Evolutionary conservation across 768 basidiomycete genomes (phyloP).

Genomic region (Leccinum ochraceum): DNA sequence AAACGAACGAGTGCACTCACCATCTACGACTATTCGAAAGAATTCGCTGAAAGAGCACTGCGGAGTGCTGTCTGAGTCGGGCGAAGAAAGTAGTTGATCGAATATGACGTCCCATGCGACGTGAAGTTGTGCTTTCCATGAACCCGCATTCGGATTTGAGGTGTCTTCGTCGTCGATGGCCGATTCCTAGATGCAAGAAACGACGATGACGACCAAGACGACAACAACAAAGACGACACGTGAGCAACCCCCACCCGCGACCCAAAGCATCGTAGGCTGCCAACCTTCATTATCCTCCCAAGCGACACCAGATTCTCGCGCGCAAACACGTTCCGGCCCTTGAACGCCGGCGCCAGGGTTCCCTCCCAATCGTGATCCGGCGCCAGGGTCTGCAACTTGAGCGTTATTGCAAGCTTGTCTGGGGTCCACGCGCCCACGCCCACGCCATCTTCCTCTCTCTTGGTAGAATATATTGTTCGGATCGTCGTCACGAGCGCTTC

Average conservation of each 20-base stretch:
- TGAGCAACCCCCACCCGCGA: slow-evolving; percentile 10
- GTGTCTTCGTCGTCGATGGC: slow-evolving; percentile 54
- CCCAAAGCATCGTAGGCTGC: background rate
- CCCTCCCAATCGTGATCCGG: slow-evolving; percentile 69
- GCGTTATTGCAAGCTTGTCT: slow-evolving; percentile 81
- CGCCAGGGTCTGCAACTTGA: slow-evolving; percentile 64
- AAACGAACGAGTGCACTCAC: slow-evolving; percentile 43
- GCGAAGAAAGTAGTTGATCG: slow-evolving; percentile 64
- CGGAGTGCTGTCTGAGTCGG: slow-evolving; percentile 33
- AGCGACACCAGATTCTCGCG: slow-evolving; percentile 71
- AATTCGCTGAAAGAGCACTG: slow-evolving; percentile 86
- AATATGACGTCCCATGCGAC: slow-evolving; percentile 89
- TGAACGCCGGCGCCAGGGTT: slow-evolving; percentile 72
- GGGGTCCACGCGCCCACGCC: slow-evolving; percentile 62
- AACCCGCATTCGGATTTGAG: slow-evolving; percentile 50
- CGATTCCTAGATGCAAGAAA: slow-evolving; percentile 47
- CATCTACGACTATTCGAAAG: slow-evolving; percentile 89
- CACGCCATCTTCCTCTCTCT: slow-evolving; percentile 5
- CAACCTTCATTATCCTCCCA: slow-evolving; percentile 79
- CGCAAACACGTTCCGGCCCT: slow-evolving; percentile 66
- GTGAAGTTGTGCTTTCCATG: slow-evolving; percentile 91
- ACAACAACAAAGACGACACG: background rate
- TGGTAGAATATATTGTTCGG: slow-evolving; percentile 41
- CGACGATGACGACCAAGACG: background rate
- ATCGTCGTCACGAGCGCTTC: too few species aligned